Evolutionary conservation across 1,284 basidiomycete genomes (phyloP).

Genomic region (Ustilago bromivora): DNA sequence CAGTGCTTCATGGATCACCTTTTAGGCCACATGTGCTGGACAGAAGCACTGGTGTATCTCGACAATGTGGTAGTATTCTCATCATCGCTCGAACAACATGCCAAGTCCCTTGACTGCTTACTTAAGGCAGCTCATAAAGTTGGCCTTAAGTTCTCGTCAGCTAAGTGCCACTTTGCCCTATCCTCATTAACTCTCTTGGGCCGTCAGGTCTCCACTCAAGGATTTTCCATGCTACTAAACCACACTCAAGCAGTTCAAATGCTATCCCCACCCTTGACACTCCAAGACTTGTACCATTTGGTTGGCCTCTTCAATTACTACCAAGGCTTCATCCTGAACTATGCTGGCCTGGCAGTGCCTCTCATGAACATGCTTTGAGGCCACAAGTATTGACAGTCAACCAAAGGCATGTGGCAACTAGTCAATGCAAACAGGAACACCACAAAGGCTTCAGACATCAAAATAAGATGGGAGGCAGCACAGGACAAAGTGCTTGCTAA

Average conservation of each 20-base stretch:
- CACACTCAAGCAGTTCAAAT: not conserved
- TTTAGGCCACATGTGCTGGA: conserved; percentile 1
- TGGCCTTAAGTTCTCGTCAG: not conserved
- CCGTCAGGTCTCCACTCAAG: not conserved
- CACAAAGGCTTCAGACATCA: not conserved
- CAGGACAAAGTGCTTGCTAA: not conserved
- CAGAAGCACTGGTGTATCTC: not conserved
- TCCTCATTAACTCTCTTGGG: not conserved
- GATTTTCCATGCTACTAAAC: not conserved
- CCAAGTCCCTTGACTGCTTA: not conserved
- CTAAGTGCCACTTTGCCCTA: conserved; percentile 3
- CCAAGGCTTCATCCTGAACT: conserved; percentile 12
- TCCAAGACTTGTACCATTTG: conserved; percentile 12
- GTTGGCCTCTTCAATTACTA: conserved; percentile 20
- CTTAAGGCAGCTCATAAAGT: not conserved
- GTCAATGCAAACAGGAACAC: not conserved
- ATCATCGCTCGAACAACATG: not conserved
- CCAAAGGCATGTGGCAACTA: not conserved
- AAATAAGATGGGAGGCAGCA: not conserved
- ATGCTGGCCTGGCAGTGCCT: conserved; percentile 3
- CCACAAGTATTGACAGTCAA: not conserved
- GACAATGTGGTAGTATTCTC: not conserved
- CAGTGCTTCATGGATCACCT: conserved; percentile 6
- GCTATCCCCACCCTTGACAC: not conserved
- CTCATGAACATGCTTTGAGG: not conserved